These are phyloP conservation scores for Pseudogymnoascus sp. DNA, from an alignment of 2,329 filamentous ascomycete genomes.

Conservation along the genomic window DNA sequence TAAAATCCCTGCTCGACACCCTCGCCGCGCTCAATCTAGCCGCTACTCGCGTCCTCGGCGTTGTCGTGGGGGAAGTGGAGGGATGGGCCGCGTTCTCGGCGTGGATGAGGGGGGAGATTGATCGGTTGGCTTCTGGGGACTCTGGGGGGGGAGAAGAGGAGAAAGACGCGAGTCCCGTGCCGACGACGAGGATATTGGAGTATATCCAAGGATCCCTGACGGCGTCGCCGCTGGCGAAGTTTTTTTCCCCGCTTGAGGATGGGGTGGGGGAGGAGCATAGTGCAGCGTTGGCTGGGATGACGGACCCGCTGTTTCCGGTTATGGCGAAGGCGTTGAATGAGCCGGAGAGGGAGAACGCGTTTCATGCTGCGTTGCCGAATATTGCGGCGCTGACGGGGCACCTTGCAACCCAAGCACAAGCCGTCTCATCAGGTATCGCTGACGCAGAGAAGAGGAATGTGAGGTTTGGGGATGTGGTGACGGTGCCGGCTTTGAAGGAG, in stretches of 20 bases:
- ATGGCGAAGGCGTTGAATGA: conserved; percentile 32
- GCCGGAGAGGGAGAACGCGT: conserved; percentile 9
- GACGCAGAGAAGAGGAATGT: conserved; percentile 62
- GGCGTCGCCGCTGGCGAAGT: conserved; percentile 55
- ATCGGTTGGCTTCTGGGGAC: conserved; percentile 60
- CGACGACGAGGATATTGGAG: conserved; percentile 61
- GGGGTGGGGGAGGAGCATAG: conserved; percentile 55
- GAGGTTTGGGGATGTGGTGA: conserved; percentile 48
- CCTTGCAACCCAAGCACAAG: conserved; percentile 48
- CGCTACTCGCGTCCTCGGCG: conserved; percentile 62
- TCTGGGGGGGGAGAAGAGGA: conserved; percentile 65
- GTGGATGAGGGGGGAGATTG: conserved; percentile 80
- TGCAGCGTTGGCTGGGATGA: conserved; percentile 38
- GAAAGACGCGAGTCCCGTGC: conserved; percentile 56
- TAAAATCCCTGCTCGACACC: conserved; percentile 60
- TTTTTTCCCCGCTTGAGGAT: conserved; percentile 50
- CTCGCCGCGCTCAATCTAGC: conserved; percentile 68
- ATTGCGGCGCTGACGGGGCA: conserved; percentile 57
- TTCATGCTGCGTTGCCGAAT: conserved; percentile 47
- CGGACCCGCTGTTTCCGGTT: neutral
- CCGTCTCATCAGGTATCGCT: conserved; percentile 59
- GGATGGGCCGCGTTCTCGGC: conserved; percentile 71
- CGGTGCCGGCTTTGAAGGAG: conserved; percentile 17
- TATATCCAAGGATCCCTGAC: conserved; percentile 69
- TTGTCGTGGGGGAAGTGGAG: conserved; percentile 66